Evolutionary conservation across 345 rosid genomes (phyloP).

Genomic region (Dipteronia dyeriana): DNA sequence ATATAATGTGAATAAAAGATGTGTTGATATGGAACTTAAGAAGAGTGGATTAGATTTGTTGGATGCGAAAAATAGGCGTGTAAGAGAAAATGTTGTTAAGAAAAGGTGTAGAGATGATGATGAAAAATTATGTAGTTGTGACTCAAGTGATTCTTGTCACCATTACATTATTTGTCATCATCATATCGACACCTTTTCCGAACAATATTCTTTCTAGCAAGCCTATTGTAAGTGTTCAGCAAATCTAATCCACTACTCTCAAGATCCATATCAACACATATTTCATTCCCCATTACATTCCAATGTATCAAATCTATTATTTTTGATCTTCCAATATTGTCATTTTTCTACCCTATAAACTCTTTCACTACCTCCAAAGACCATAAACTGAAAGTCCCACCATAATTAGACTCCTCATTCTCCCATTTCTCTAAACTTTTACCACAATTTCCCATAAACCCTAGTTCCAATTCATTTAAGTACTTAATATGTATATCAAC

Average conservation of each 20-base stretch:
- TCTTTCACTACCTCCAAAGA: slow-evolving; percentile 45
- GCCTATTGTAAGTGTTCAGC: slow-evolving; percentile 19
- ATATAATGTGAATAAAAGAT: slow-evolving; percentile 16
- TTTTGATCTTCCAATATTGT: slow-evolving; percentile 18
- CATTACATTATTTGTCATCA: slow-evolving; percentile 12
- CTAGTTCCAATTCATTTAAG: slow-evolving; percentile 53
- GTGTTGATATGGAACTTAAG: slow-evolving; percentile 8
- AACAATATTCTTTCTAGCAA: slow-evolving; percentile 13
- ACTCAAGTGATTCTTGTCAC: too few relatives aligned
- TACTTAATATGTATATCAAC: slow-evolving; percentile 57
- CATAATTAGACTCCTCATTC: slow-evolving; percentile 22
- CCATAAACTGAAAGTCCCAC: slow-evolving; percentile 27
- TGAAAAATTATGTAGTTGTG: too few relatives aligned
- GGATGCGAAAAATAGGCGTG: slow-evolving; percentile 23
- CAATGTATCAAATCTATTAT: slow-evolving; percentile 22
- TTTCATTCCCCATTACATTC: slow-evolving; percentile 22
- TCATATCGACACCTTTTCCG: slow-evolving; percentile 26
- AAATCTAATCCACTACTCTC: slow-evolving; percentile 20
- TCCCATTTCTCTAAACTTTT: slow-evolving; percentile 15
- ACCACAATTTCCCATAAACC: slow-evolving; percentile 35
- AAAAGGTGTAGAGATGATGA: too few relatives aligned
- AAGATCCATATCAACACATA: not conserved
- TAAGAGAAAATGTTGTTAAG: not conserved
- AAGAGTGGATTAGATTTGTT: slow-evolving; percentile 15
- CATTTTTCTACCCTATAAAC: slow-evolving; percentile 40